phyloP scores from a whole-genome alignment of 257 asterid genomes.

The Dorcoceras hygrometricum region DNA sequence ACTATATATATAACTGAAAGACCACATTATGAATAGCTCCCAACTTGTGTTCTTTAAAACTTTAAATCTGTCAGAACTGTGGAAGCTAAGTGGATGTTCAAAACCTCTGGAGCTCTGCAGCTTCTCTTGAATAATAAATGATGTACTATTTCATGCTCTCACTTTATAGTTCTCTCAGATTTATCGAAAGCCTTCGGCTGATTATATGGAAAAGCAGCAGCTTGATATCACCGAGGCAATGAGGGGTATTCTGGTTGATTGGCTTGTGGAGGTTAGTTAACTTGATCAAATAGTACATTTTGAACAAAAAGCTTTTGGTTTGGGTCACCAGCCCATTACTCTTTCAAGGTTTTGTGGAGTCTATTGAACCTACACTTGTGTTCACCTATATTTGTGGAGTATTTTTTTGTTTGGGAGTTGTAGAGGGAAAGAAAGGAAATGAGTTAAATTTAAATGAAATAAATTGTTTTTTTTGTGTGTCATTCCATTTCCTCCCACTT shows the following conservation, averaged over 20 bases:
- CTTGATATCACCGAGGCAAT: constrained; percentile 67
- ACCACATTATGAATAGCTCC: constrained; percentile 7
- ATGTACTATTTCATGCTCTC: not conserved
- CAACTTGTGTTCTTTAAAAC: constrained; percentile 1
- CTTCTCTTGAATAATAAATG: constrained; percentile 10
- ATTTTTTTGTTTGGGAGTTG: no score
- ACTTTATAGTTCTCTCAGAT: constrained; percentile 44
- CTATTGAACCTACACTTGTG: constrained; percentile 1
- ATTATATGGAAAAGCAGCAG: constrained; percentile 86
- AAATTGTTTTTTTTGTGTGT: no score
- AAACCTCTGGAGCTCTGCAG: constrained; percentile 9
- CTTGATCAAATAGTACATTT: constrained; percentile 13
- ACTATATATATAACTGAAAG: not conserved
- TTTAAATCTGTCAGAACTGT: constrained; percentile 4
- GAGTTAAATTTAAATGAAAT: no score
- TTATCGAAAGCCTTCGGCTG: constrained; percentile 58
- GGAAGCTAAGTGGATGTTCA: not conserved
- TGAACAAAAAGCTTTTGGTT: constrained; percentile 3
- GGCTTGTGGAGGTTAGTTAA: constrained; percentile 95
- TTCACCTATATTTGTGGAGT: not conserved
- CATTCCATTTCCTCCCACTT: no score
- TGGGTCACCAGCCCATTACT: constrained; percentile 5
- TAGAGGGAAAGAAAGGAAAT: no score
- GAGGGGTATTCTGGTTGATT: constrained; percentile 88
- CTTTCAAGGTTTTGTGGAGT: constrained; percentile 11